Base-by-base conservation (phyloP, 768 basidiomycete species). In the Ramaria sp. region DNA sequence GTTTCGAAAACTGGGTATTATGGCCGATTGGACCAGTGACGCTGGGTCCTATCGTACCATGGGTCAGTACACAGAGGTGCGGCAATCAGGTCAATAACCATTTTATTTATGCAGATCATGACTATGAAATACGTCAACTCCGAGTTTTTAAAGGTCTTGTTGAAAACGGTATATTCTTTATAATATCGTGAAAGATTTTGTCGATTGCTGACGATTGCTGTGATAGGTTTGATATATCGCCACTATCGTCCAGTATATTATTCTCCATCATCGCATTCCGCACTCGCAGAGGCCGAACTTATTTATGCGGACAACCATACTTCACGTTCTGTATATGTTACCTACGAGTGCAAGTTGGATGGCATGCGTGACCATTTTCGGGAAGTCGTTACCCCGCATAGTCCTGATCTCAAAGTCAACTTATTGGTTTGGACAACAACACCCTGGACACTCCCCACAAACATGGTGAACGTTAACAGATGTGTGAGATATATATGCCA, bases 391-490 rank as follows among this genome's bases (percentile, higher is more conserved):
- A 39, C 37, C 7, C 33, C 48, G 15, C 20, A 57, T 13, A 49
- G 41, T 9, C 61, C 65, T 1, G 65, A 66, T 61, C 17, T 63
- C 50, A 67, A 69, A 1, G 69, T 84, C 11, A 75, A 77, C 30
- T 63, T 96, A 10, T 72, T 92, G 17, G 87, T 95, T 4, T 99
- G 95, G 95, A 98, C 95, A 2, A 98, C 95, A 3, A 98, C 95
- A 0, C 90, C 95, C 1, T 99, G 95, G 95, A 98, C 91, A 4
- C 71, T 98, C 48, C 91, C 89, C 5, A 90, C 91, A 1, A 98
- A 99, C 65, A 91, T 93, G 88, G 93, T 92, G 62, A 42, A 78
- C 59, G 7, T 22, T 6, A 37, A 13, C 34, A 10, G 13, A 15
- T 58, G 39, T 39, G 13, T 22, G 7, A 38, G 17, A 6, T 43